Percentiles rank a stretch among this genome's conserved stretches.
phyloP scores from a whole-genome alignment of 208 protist genomes.

The Acanthamoeba sp. region DNA sequence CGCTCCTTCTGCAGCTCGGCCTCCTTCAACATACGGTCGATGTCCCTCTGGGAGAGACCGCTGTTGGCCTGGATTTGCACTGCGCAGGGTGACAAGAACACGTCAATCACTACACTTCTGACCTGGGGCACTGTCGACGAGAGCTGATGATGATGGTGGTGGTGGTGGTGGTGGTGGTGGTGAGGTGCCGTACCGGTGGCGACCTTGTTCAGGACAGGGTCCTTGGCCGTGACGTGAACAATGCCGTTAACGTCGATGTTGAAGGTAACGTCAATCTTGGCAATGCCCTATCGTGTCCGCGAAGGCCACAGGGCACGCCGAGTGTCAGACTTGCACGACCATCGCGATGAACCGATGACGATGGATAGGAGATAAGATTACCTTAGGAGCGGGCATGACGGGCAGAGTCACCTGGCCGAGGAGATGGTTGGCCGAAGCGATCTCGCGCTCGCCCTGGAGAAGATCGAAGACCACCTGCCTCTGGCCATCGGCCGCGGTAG shows the following conservation, averaged over 20 bases:
- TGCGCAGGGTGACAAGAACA: not conserved
- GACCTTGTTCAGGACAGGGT: slow-evolving; percentile 76
- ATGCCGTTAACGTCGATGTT: slow-evolving; percentile 87
- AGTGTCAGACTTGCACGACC: too few relatives aligned
- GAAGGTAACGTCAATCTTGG: slow-evolving; percentile 88
- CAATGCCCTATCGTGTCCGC: slow-evolving; percentile 77
- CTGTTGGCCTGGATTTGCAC: slow-evolving; percentile 90
- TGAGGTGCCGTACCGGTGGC: slow-evolving; percentile 13
- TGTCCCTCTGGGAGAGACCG: slow-evolving; percentile 93
- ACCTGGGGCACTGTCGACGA: not conserved
- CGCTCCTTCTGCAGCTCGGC: slow-evolving; percentile 94
- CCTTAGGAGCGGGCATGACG: slow-evolving; percentile 80
- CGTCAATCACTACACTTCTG: not conserved
- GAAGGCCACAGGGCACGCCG: too few relatives aligned
- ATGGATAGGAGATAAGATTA: not conserved
- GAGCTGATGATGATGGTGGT: too few relatives aligned
- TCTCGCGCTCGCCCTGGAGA: slow-evolving; percentile 83
- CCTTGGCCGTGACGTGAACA: slow-evolving; percentile 84
- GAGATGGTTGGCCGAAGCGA: slow-evolving; percentile 82
- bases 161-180: too few relatives aligned
- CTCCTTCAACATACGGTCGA: slow-evolving; percentile 92
- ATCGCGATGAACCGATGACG: too few relatives aligned
- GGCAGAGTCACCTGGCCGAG: slow-evolving; percentile 85
- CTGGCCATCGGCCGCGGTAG: slow-evolving; percentile 74
- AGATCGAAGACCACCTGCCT: slow-evolving; percentile 77